Evolutionary conservation across 768 basidiomycete genomes (phyloP).

Genomic region (Agrocybe chaxingu): DNA sequence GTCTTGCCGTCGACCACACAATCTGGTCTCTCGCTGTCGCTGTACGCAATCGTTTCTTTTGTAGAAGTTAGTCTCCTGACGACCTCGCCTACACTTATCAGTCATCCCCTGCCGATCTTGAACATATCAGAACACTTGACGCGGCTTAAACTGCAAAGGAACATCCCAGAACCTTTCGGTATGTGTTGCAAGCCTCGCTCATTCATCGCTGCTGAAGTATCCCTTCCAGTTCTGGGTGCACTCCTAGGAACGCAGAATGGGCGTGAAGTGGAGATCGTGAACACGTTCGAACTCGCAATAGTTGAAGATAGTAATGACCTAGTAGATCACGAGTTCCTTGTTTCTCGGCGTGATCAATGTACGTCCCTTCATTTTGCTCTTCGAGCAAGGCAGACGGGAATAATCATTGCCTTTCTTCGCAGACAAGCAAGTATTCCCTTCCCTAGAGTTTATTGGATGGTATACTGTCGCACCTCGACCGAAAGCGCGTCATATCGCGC

Average conservation of each 20-base stretch:
- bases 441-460: conserved; percentile 97
- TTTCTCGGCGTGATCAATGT: conserved; percentile 86
- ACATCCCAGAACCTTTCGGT: conserved; percentile 64
- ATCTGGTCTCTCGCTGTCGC: conserved; percentile 70
- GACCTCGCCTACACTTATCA: conserved; percentile 26
- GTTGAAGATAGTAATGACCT: conserved; percentile 45
- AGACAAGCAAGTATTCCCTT: conserved; percentile 99
- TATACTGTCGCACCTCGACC: conserved; percentile 85
- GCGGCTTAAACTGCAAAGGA: conserved; percentile 73
- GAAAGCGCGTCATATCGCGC: conserved; percentile 67
- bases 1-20: conserved; percentile 69
- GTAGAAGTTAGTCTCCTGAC: conserved; percentile 13
- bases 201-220: conserved; percentile 4
- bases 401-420: conserved; percentile 9
- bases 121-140: conserved; percentile 97
- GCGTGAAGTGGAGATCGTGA: conserved; percentile 94
- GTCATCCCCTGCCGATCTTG: conserved; percentile 94
- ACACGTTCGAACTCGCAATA: conserved; percentile 88
- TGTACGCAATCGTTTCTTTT: conserved; percentile 42
- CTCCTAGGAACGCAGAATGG: conserved; percentile 92
- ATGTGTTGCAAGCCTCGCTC: conserved; percentile 14
- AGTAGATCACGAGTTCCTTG: conserved; percentile 81
- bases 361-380: conserved; percentile 16
- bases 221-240: conserved; percentile 76
- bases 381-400: not conserved